phyloP scores from a whole-genome alignment of 805 yeast genomes.

The Kregervanrija fluxuum region DNA sequence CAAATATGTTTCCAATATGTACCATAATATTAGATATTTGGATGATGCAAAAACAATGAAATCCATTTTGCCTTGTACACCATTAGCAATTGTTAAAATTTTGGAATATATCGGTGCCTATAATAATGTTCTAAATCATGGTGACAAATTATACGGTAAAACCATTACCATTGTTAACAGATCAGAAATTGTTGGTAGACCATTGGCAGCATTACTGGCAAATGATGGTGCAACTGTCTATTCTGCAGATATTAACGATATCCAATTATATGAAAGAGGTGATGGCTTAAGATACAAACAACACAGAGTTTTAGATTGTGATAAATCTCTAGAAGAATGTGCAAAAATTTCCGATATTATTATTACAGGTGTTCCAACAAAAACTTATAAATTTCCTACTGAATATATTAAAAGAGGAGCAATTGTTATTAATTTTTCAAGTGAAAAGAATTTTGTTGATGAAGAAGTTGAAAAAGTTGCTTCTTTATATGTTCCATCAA shows the following conservation, averaged over 20 bases:
- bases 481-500: slow-evolving; percentile 87
- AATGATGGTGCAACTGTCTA: slow-evolving; percentile 97
- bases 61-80: slow-evolving; percentile 93
- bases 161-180: slow-evolving; percentile 87
- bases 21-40: slow-evolving; percentile 82
- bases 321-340: slow-evolving; percentile 51
- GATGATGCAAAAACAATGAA: slow-evolving; percentile 62
- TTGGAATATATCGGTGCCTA: slow-evolving; percentile 86
- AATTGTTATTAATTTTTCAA: slow-evolving; percentile 81
- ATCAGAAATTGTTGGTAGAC: slow-evolving; percentile 96
- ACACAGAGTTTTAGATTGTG: slow-evolving; percentile 66
- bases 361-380: slow-evolving; percentile 92
- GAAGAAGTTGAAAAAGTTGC: slow-evolving; percentile 78
- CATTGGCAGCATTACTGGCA: slow-evolving; percentile 90
- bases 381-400: slow-evolving; percentile 77
- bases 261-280: slow-evolving; percentile 91
- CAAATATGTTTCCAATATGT: slow-evolving; percentile 86
- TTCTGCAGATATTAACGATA: slow-evolving; percentile 80
- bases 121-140: slow-evolving; percentile 74
- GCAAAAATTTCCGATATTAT: slow-evolving; percentile 80
- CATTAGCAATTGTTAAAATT: slow-evolving; percentile 89
- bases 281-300: slow-evolving; percentile 75
- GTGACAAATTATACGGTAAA: slow-evolving; percentile 89
- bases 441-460: slow-evolving; percentile 80
- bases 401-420: slow-evolving; percentile 80